phyloP scores from a whole-genome alignment of 2,329 filamentous ascomycete species.

The Elsinoe australis region DNA sequence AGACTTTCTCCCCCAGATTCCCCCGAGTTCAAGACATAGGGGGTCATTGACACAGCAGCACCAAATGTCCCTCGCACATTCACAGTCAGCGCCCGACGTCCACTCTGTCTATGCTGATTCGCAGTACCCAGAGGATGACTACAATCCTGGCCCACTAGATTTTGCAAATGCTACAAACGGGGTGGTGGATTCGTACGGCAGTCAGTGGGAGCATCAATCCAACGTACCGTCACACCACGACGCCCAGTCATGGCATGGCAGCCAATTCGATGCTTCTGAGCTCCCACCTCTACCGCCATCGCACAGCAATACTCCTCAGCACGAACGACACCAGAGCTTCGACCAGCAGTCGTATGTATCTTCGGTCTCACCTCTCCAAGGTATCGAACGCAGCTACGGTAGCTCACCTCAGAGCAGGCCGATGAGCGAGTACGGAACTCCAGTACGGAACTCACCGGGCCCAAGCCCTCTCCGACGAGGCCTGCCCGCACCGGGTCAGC shows the following conservation, averaged over 20 bases:
- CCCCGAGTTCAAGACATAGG: conserved; percentile 27
- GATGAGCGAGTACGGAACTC: conserved; percentile 13
- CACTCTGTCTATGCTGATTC: conserved; percentile 52
- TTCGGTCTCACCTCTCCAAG: conserved; percentile 27
- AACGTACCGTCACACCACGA: conserved; percentile 43
- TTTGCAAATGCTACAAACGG: conserved; percentile 14
- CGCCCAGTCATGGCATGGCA: conserved; percentile 59
- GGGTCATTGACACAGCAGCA: conserved; percentile 19
- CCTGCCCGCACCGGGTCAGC: neutral
- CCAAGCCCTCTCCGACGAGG: neutral
- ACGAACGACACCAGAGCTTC: conserved; percentile 9
- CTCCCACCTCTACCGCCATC: conserved; percentile 32
- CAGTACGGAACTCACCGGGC: neutral
- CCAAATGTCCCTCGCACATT: conserved; percentile 32
- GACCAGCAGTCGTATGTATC: conserved; percentile 16
- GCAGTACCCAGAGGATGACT: conserved; percentile 19
- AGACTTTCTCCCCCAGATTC: conserved; percentile 30
- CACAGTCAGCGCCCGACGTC: conserved; percentile 39
- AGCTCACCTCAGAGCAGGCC: conserved; percentile 6
- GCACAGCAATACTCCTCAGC: conserved; percentile 27
- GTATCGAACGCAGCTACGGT: conserved; percentile 26
- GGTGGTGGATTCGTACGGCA: neutral
- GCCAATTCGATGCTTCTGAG: conserved; percentile 24
- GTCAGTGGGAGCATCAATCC: conserved; percentile 16
- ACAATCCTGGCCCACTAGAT: conserved; percentile 12